Evolutionary conservation across 2,329 filamentous ascomycete species (phyloP), one percentile per base, ranked within the genome.

Genomic region (Talaromyces sp.): DNA sequence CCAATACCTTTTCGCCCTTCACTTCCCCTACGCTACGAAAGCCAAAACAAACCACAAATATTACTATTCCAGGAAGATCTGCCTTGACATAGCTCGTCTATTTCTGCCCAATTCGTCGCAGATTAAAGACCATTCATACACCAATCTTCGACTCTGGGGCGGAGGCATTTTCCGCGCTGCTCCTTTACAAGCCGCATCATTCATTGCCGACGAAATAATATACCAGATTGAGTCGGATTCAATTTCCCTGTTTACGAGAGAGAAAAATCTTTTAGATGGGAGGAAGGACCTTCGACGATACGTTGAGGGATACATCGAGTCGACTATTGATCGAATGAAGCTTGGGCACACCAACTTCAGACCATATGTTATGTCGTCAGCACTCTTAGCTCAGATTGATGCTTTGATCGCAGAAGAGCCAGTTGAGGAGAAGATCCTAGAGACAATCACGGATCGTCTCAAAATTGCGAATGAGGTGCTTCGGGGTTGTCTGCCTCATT

Each of bases 1-100:
- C 27, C 61, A 63, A 39, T 57, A 57, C 24, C 39, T 63, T 11
- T 63, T 57, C 24, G 37, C 61, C 54, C 61, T 63, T n/a, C 61
- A 63, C 35, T 57, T 37, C n/a, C 61, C 50, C 16, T 63, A 58
- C 19, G 61, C 61, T n/a, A 19, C 22, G 19, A 57, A 63, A 58
- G 50, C 50, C 39, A 63, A 63, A 33, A 37, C 39, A 14, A 52
- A 57, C 45, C 45, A 56, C 3, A 47, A 8, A 0, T 49, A 54
- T 57, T 63, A 57, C 11, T 63, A 63, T 49, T 63, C 61, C 0
- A 57, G 61, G 5, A 63, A 63, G 33, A 31, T 63, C 2, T 63
- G 61, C 22, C 50, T 63, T 22, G 61, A 63, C 27, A 47, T 39
- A 13, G 61, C 50, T 24, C 61, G 41, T 13, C 27, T 57, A 3